phyloP scores from a whole-genome alignment of 495 filamentous ascomycete species.

The Lasiosphaeris hirsuta region DNA sequence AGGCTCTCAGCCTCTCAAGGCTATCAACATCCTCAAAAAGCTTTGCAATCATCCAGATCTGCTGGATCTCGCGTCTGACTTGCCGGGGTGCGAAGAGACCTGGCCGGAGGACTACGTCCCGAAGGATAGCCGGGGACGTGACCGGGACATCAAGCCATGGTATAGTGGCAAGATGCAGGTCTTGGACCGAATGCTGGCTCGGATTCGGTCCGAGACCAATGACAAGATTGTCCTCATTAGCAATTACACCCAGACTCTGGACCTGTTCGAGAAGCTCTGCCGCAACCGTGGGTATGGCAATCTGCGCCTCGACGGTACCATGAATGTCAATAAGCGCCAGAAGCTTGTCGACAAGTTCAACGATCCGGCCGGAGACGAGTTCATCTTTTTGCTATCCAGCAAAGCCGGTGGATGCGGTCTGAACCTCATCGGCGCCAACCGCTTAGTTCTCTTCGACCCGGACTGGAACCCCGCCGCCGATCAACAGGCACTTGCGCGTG shows the following conservation, averaged over 20 bases:
- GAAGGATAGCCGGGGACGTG: constrained; percentile 81
- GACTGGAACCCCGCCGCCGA: constrained; percentile 99
- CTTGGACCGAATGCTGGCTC: constrained; percentile 94
- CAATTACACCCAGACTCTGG: constrained; percentile 96
- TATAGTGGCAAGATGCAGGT: constrained; percentile 99
- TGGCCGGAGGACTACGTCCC: constrained; percentile 88
- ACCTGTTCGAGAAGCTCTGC: constrained; percentile 91
- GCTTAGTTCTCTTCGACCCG: constrained; percentile 94
- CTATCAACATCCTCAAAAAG: constrained; percentile 95
- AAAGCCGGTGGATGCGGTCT: constrained; percentile 97
- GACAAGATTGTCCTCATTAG: constrained; percentile 99
- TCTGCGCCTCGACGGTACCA: constrained; percentile 88
- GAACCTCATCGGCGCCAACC: constrained; percentile 96
- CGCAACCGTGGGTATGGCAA: constrained; percentile 78
- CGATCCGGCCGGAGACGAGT: constrained; percentile 84
- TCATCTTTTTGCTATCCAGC: constrained; percentile 91
- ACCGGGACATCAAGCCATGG: constrained; percentile 91
- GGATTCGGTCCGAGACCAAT: constrained; percentile 93
- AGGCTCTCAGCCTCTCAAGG: constrained; percentile 92
- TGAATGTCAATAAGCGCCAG: constrained; percentile 94
- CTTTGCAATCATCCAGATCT: constrained; percentile 98
- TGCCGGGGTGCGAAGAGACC: constrained; percentile 79
- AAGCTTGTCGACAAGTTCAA: constrained; percentile 99
- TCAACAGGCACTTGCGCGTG: constrained; percentile 93
- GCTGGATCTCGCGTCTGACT: constrained; percentile 75